Percentiles rank a stretch among this genome's conserved stretches.
Evolutionary conservation across 1,284 basidiomycete species (phyloP).

Genomic region (Austroboletus rostrupii): DNA sequence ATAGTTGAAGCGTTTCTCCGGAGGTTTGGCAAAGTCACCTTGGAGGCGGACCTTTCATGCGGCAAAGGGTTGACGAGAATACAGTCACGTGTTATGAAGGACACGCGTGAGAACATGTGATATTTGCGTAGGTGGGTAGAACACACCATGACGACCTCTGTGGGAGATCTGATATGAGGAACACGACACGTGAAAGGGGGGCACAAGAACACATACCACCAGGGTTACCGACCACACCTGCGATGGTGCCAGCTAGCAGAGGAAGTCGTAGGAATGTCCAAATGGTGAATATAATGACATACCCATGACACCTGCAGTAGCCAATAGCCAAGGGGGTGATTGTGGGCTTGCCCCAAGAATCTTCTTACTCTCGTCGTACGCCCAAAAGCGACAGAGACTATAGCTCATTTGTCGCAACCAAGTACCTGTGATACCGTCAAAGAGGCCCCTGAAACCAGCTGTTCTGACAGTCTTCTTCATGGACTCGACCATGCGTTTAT

Average conservation of each 20-base stretch:
- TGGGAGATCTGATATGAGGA: neutral
- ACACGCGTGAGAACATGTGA: constrained; percentile 19
- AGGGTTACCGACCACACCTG: constrained; percentile 85
- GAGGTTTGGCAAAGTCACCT: constrained; percentile 83
- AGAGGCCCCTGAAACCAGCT: constrained; percentile 73
- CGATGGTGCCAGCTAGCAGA: constrained; percentile 75
- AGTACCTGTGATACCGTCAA: constrained; percentile 85
- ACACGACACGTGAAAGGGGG: neutral
- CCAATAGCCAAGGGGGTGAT: constrained; percentile 67
- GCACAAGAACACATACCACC: constrained; percentile 48
- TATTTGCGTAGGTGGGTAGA: constrained; percentile 3
- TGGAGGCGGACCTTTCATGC: constrained; percentile 62
- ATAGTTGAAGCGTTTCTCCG: constrained; percentile 82
- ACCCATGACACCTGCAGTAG: constrained; percentile 79
- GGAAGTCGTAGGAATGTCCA: constrained; percentile 33
- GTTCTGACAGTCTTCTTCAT: constrained; percentile 74
- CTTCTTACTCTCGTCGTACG: constrained; percentile 90
- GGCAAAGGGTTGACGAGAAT: constrained; percentile 5
- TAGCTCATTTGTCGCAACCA: constrained; percentile 93
- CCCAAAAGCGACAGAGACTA: constrained; percentile 89
- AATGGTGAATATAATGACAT: constrained; percentile 27
- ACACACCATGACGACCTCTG: constrained; percentile 78
- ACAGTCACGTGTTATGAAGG: constrained; percentile 19
- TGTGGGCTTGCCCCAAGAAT: constrained; percentile 52
- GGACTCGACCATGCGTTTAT: constrained; percentile 81